A percentile compares a stretch with the other conserved stretches of the same genome.
phyloP scores from a whole-genome alignment of 2,329 filamentous ascomycete genomes.

The Polychaeton citri region DNA sequence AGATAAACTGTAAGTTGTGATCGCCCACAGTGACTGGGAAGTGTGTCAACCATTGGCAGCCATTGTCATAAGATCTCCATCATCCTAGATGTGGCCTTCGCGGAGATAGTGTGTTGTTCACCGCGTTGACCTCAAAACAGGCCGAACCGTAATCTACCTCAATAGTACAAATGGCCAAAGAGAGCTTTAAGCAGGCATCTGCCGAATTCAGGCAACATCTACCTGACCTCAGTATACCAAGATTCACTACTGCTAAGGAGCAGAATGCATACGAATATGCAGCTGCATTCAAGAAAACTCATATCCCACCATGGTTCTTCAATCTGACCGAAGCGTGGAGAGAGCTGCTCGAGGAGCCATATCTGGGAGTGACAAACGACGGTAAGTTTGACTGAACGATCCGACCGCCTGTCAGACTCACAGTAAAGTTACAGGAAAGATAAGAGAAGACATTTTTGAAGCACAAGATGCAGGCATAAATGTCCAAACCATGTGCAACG shows the following conservation, averaged over 20 bases:
- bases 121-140: too few relatives aligned
- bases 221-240: conserved; percentile 44
- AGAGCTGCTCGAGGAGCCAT: conserved; percentile 44
- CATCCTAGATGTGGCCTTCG: too few relatives aligned
- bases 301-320: conserved; percentile 16
- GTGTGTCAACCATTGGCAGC: too few relatives aligned
- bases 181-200: not conserved
- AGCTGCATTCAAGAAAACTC: conserved; percentile 2
- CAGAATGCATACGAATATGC: conserved; percentile 52
- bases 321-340: conserved; percentile 11
- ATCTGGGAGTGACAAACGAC: conserved; percentile 56
- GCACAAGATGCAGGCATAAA: conserved; percentile 52
- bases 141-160: too few relatives aligned
- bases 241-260: conserved; percentile 48
- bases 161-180: too few relatives aligned
- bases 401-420: not conserved
- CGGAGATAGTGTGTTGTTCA: too few relatives aligned
- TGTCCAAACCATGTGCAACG: conserved; percentile 42
- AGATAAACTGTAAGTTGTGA: too few relatives aligned
- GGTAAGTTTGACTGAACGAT: conserved; percentile 28
- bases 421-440: conserved; percentile 9
- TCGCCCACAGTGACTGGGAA: too few relatives aligned
- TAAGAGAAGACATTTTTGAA: conserved; percentile 11
- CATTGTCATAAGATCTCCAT: too few relatives aligned
- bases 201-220: conserved; percentile 42